A percentile compares a stretch with the other conserved stretches of the same genome.
Evolutionary conservation across 1,284 basidiomycete genomes (phyloP).

Genomic region (Irpex lacteus): DNA sequence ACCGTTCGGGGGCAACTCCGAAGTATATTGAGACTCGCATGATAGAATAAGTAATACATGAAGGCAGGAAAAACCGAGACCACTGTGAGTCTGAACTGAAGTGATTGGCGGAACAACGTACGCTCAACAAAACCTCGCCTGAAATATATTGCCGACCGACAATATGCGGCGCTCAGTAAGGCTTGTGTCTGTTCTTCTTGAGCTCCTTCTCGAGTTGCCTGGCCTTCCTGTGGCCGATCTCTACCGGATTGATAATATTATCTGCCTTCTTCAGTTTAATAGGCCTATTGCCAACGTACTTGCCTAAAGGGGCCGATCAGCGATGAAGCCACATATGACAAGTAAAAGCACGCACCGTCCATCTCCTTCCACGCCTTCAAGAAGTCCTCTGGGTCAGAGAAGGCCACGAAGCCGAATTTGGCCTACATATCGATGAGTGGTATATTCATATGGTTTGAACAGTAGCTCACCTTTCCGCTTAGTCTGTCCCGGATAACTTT

Average conservation of each 20-base stretch:
- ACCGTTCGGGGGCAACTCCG: neutral
- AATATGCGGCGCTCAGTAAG: slow-evolving; percentile 45
- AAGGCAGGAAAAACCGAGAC: neutral
- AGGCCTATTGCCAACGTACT: slow-evolving; percentile 95
- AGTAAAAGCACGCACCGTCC: slow-evolving; percentile 70
- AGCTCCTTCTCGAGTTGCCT: slow-evolving; percentile 76
- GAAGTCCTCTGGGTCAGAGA: slow-evolving; percentile 98
- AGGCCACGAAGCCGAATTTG: slow-evolving; percentile 96
- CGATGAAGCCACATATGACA: neutral
- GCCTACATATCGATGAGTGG: slow-evolving; percentile 50
- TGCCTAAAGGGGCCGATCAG: slow-evolving; percentile 51
- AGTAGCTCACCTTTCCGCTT: slow-evolving; percentile 72
- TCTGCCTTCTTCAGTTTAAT: slow-evolving; percentile 91
- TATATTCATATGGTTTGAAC: neutral
- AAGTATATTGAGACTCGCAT: neutral
- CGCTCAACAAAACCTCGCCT: slow-evolving; percentile 2
- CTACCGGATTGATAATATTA: slow-evolving; percentile 83
- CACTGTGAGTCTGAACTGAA: slow-evolving; percentile 18
- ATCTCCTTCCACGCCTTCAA: slow-evolving; percentile 99
- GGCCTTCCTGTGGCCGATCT: slow-evolving; percentile 90
- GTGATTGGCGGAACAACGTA: slow-evolving; percentile 15
- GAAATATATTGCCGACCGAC: neutral
- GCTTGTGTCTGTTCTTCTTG: slow-evolving; percentile 79
- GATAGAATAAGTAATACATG: neutral
- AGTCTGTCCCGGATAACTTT: slow-evolving; percentile 92